Evolutionary conservation across 176 grass and related monocot genomes (phyloP).

Genomic region (Canna indica): DNA sequence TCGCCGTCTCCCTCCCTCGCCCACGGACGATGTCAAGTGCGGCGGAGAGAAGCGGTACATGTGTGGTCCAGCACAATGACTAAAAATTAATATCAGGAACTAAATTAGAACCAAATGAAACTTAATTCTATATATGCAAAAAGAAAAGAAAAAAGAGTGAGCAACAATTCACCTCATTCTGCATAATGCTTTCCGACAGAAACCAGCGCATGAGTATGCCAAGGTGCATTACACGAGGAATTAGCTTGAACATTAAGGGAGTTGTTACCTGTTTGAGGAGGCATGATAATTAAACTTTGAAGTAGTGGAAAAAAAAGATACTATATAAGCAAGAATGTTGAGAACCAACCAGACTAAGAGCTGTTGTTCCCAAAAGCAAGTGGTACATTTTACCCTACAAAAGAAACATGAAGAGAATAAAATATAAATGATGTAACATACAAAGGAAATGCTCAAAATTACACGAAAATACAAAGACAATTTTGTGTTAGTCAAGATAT

Average conservation of each 20-base stretch:
- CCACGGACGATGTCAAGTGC: no score
- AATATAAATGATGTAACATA: background rate
- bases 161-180: slow-evolving; percentile 55
- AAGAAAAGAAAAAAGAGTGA: slow-evolving; percentile 7
- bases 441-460: background rate
- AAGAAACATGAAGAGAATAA: background rate
- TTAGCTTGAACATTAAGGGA: slow-evolving; percentile 98
- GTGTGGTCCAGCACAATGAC: no score
- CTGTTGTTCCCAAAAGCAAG: slow-evolving; percentile 86
- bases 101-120: background rate
- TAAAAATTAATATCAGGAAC: background rate
- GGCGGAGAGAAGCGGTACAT: no score
- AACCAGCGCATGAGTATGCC: slow-evolving; percentile 96
- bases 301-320: background rate
- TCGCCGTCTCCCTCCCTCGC: background rate
- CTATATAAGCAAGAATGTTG: background rate
- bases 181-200: slow-evolving; percentile 53
- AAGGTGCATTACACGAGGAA: slow-evolving; percentile 89
- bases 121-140: background rate
- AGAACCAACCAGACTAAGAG: slow-evolving; percentile 81
- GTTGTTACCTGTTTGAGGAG: slow-evolving; percentile 66
- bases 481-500: no score
- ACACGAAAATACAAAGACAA: background rate
- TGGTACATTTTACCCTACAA: slow-evolving; percentile 96
- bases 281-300: slow-evolving; percentile 13